phyloP scores from a whole-genome alignment of 1,139 yeast species.

The Nakaseomyces kungkrabaensis region DNA sequence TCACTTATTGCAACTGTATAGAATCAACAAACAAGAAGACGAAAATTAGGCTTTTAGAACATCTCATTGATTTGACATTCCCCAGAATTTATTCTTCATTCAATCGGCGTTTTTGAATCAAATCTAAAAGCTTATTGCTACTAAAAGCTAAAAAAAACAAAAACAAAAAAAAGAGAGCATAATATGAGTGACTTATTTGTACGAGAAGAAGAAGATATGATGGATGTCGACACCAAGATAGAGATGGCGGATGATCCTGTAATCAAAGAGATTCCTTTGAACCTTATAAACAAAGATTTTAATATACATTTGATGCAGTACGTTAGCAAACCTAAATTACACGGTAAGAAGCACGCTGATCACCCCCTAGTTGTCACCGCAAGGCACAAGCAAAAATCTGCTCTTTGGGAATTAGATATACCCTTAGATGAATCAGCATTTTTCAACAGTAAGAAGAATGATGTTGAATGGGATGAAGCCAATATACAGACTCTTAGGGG shows the following conservation, averaged over 20 bases:
- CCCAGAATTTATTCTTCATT: too few species aligned
- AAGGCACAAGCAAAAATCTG: constrained; percentile 52
- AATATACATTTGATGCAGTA: constrained; percentile 50
- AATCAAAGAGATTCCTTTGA: constrained; percentile 64
- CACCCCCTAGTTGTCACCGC: constrained; percentile 39
- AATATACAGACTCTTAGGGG: constrained; percentile 64
- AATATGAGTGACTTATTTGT: neutral
- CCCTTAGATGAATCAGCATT: constrained; percentile 55
- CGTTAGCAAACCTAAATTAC: constrained; percentile 52
- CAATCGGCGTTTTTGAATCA: too few species aligned
- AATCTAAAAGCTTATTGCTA: too few species aligned
- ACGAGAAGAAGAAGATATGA: constrained; percentile 1
- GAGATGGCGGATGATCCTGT: constrained; percentile 58
- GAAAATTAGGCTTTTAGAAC: too few species aligned
- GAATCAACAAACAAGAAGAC: too few species aligned
- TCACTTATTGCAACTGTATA: neutral
- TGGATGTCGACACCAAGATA: neutral
- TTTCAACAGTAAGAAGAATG: constrained; percentile 54
- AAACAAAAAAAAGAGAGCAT: neutral
- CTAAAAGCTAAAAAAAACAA: neutral
- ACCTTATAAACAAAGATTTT: constrained; percentile 30
- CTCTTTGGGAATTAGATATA: constrained; percentile 55
- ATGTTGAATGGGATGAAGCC: constrained; percentile 43
- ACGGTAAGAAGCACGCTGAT: constrained; percentile 36
- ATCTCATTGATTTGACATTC: too few species aligned